Evolutionary conservation across 805 yeast species (phyloP), one percentile per base, ranked within the genome.

Genomic region (Saturnispora hagleri): DNA sequence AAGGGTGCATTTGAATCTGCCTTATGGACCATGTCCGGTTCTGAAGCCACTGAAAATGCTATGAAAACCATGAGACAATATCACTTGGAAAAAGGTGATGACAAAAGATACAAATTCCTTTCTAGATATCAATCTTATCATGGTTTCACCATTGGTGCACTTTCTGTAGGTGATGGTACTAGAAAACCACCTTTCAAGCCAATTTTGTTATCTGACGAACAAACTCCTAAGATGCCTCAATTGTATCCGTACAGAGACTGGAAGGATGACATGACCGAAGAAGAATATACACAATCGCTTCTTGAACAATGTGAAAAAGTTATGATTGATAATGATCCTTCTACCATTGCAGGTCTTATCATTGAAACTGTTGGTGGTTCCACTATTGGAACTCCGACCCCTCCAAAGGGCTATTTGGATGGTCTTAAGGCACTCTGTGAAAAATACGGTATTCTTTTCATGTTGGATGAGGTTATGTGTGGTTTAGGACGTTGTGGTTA

Each of bases 11-110:
- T 72, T 54, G 61, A 62, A 9, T 66, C 73, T 31, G 74, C 72
- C 15, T 52, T 71, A 43, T 67, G 86, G 53, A 75, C 80, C 53
- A 81, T 81, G 61, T 78, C 86, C 2, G 95, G 95, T 51, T 75
- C 89, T 20, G 91, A 84, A 65, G 86, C 90, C 42, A 85, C 84
- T 60, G 91, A 84, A 64, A 88, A 88, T 34, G 89, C 89, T 2
- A 63, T 84, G 57, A 84, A 85, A 62, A 81, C 85, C 60, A 84
- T 86, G 38, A 64, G 70, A 56, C 79, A 74, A 62, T 73, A 74
- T 56, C 70, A 65, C 52, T 59, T 69, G 40, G 79, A 75, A 59
- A 69, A 63, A 33, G 73, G 73, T 43, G 72, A 71, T 53, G 62
- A 66, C 10, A 62, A 68, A 38, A 71, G 76, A 57, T 58, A 58